Evolutionary conservation across 2,329 filamentous ascomycete species (phyloP).

Genomic region (Epichloe baconii): DNA sequence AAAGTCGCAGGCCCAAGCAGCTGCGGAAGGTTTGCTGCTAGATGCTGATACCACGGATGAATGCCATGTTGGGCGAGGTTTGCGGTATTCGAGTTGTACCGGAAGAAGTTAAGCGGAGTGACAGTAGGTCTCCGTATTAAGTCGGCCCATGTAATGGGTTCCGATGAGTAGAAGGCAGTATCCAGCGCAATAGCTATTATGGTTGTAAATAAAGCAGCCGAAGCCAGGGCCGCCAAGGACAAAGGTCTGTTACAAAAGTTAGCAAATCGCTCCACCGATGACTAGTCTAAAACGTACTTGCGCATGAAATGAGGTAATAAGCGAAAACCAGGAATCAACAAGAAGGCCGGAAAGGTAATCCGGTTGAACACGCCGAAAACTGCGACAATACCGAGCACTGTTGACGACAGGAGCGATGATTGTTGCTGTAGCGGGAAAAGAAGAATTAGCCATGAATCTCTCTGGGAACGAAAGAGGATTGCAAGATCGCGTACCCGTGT

Average conservation of each 20-base stretch:
- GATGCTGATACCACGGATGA: conserved; percentile 67
- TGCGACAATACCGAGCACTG: conserved; percentile 64
- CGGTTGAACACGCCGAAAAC: conserved; percentile 90
- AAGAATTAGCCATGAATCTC: conserved; percentile 13
- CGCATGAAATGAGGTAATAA: conserved; percentile 75
- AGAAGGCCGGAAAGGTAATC: conserved; percentile 91
- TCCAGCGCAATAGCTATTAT: conserved; percentile 68
- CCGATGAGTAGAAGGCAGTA: conserved; percentile 65
- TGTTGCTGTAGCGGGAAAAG: conserved; percentile 40
- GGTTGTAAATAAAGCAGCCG: conserved; percentile 54
- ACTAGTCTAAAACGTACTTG: conserved; percentile 43
- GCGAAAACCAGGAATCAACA: conserved; percentile 70
- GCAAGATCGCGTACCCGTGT: conserved; percentile 47
- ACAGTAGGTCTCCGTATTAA: conserved; percentile 54
- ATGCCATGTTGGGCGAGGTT: conserved; percentile 67
- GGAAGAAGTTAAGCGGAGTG: conserved; percentile 65
- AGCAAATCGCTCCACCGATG: conserved; percentile 3
- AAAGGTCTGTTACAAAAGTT: conserved; percentile 31
- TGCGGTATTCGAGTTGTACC: conserved; percentile 56
- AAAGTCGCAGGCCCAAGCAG: conserved; percentile 57
- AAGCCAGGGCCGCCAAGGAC: conserved; percentile 48
- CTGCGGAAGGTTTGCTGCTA: conserved; percentile 55
- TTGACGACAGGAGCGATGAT: conserved; percentile 62
- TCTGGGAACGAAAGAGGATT: conserved; percentile 1
- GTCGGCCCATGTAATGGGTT: conserved; percentile 50